phyloP scores from a whole-genome alignment of 208 protist species.

The Endotrypanum monterogeii region DNA sequence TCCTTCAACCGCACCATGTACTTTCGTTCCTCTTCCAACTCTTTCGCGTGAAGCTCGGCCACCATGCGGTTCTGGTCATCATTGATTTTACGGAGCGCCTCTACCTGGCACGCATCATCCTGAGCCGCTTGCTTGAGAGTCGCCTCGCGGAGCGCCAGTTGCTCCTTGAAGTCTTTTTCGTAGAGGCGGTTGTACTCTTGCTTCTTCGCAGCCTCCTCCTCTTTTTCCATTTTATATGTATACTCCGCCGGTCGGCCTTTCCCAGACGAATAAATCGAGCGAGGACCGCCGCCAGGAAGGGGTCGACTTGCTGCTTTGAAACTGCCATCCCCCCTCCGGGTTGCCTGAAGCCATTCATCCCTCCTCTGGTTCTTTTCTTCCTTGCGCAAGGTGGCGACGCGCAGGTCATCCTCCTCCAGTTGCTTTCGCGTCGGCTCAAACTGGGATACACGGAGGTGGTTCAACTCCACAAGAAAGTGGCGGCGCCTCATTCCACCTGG shows the following conservation, averaged over 20 bases:
- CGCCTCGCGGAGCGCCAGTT: conserved; percentile 61
- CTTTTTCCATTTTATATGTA: conserved; percentile 50
- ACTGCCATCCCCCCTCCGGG: conserved; percentile 14
- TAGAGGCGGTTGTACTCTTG: conserved; percentile 64
- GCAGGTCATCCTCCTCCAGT: conserved; percentile 67
- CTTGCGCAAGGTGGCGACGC: conserved; percentile 41
- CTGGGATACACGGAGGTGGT: conserved; percentile 59
- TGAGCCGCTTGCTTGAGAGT: conserved; percentile 48
- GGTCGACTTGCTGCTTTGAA: conserved; percentile 27
- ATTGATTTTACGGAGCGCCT: conserved; percentile 49
- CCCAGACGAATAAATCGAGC: conserved; percentile 28
- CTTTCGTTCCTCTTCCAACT: conserved; percentile 43
- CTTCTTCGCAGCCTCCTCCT: conserved; percentile 64
- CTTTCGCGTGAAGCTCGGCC: conserved; percentile 50
- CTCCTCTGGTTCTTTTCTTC: conserved; percentile 51
- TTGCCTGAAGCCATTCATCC: conserved; percentile 40
- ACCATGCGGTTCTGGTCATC: conserved; percentile 41
- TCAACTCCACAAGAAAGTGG: conserved; percentile 82
- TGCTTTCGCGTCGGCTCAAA: conserved; percentile 58
- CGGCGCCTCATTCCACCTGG: conserved; percentile 68
- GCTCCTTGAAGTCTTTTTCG: conserved; percentile 60
- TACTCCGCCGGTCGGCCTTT: conserved; percentile 35
- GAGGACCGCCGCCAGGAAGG: conserved; percentile 64
- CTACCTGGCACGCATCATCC: conserved; percentile 53
- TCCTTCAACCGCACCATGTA: conserved; percentile 69